phyloP scores from a whole-genome alignment of 2,329 filamentous ascomycete species.

The Fusarium udum region DNA sequence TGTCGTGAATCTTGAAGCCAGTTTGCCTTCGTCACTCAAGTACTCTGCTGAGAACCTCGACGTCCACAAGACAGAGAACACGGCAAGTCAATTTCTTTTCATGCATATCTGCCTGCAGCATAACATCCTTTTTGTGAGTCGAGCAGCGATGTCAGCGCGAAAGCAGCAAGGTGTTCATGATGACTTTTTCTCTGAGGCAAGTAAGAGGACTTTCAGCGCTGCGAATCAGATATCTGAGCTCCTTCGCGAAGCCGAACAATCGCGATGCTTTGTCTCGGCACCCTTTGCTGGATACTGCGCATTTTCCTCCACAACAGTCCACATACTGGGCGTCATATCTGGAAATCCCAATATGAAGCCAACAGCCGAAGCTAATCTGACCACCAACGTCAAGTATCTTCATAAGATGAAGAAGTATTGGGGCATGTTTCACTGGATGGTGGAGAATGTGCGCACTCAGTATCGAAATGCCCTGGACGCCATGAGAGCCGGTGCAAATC shows the following conservation, averaged over 20 bases:
- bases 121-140: slow-evolving; percentile 87
- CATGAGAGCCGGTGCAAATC: slow-evolving; percentile 71
- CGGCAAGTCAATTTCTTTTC: slow-evolving; percentile 92
- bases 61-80: slow-evolving; percentile 82
- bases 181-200: slow-evolving; percentile 79
- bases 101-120: slow-evolving; percentile 91
- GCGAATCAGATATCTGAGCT: slow-evolving; percentile 88
- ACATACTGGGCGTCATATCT: slow-evolving; percentile 91
- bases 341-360: slow-evolving; percentile 80
- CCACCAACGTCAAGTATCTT: slow-evolving; percentile 88
- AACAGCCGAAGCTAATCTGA: slow-evolving; percentile 83
- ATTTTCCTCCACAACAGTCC: slow-evolving; percentile 92
- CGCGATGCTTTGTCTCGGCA: slow-evolving; percentile 77
- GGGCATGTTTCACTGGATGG: slow-evolving; percentile 98
- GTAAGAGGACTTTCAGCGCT: slow-evolving; percentile 79
- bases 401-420: slow-evolving; percentile 97
- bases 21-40: slow-evolving; percentile 74
- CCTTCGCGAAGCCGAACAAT: slow-evolving; percentile 79
- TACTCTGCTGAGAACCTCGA: slow-evolving; percentile 86
- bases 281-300: slow-evolving; percentile 96
- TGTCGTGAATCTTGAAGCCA: slow-evolving; percentile 73
- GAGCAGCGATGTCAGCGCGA: slow-evolving; percentile 81
- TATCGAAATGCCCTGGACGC: slow-evolving; percentile 87
- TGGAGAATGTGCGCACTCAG: slow-evolving; percentile 88
- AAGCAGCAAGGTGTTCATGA: slow-evolving; percentile 77